Percentiles rank a stretch among this genome's conserved stretches.
Conservation (phyloP, 2,329 filamentous ascomycete genomes). For the Cladorrhinum sp. region DNA sequence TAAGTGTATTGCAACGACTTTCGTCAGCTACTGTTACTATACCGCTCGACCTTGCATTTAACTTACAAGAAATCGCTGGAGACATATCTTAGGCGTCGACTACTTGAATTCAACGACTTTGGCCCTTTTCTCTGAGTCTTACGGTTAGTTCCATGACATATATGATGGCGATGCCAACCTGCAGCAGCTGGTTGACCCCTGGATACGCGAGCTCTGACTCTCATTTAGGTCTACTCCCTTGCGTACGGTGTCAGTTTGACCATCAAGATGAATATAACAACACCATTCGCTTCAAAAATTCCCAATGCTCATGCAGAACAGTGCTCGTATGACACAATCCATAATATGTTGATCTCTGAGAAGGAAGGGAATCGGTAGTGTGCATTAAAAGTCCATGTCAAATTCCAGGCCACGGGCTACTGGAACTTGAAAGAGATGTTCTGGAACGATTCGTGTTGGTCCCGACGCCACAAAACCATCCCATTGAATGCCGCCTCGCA, state of each 20-base stretch:
- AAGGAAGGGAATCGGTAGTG: background rate
- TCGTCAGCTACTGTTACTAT: no score
- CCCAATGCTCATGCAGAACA: background rate
- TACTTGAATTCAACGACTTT: no score
- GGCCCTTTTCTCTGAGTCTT: no score
- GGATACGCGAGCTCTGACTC: background rate
- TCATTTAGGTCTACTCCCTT: background rate
- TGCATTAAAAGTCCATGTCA: constrained; percentile 8
- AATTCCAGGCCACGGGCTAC: background rate
- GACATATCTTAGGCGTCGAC: no score
- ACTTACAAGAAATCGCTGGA: no score
- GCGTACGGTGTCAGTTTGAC: background rate
- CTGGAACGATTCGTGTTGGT: constrained; percentile 10
- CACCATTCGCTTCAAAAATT: background rate
- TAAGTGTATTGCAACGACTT: no score
- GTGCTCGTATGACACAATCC: background rate
- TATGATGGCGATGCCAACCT: no score
- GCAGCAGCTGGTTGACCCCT: background rate
- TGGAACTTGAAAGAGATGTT: constrained; percentile 7
- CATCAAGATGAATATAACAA: background rate
- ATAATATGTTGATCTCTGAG: background rate
- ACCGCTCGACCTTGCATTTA: no score
- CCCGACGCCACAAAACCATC: constrained; percentile 16
- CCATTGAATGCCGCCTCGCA: constrained; percentile 8
- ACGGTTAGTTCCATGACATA: no score